Conservation (phyloP, 176 grass and related monocot genomes). For the Oryza coarctata region DNA sequence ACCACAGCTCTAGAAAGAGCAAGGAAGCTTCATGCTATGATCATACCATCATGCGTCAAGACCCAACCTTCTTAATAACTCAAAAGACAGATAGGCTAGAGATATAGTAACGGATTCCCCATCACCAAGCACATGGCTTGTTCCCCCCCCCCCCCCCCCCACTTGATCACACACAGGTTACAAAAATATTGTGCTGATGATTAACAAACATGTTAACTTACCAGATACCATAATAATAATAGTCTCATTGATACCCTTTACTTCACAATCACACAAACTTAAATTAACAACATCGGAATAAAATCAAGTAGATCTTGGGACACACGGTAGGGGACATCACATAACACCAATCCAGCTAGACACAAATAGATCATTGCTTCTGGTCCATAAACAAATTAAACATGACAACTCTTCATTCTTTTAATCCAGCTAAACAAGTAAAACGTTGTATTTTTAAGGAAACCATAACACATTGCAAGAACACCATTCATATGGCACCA, state of each 20-base stretch:
- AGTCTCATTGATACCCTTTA: conserved; percentile 55
- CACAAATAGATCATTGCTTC: conserved; percentile 76
- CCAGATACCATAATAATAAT: conserved; percentile 79
- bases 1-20: conserved; percentile 44
- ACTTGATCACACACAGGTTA: conserved; percentile 61
- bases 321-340: conserved; percentile 64
- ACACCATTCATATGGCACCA: conserved; percentile 56
- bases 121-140: conserved; percentile 86
- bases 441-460: conserved; percentile 65
- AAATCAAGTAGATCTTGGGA: conserved; percentile 72
- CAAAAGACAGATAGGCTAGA: conserved; percentile 58
- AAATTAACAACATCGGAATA: conserved; percentile 77
- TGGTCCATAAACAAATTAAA: conserved; percentile 65
- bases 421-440: conserved; percentile 60
- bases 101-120: conserved; percentile 65
- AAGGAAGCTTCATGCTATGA: conserved; percentile 71
- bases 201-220: conserved; percentile 55
- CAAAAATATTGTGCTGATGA: conserved; percentile 55
- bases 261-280: conserved; percentile 58
- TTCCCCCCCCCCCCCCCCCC: no score
- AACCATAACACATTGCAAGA: conserved; percentile 58
- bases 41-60: conserved; percentile 45
- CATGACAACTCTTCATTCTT: conserved; percentile 58
- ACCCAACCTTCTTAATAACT: conserved; percentile 56
- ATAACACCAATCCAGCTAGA: conserved; percentile 72